Conservation (phyloP, 805 yeast species). For the Candida taoyuanica region DNA sequence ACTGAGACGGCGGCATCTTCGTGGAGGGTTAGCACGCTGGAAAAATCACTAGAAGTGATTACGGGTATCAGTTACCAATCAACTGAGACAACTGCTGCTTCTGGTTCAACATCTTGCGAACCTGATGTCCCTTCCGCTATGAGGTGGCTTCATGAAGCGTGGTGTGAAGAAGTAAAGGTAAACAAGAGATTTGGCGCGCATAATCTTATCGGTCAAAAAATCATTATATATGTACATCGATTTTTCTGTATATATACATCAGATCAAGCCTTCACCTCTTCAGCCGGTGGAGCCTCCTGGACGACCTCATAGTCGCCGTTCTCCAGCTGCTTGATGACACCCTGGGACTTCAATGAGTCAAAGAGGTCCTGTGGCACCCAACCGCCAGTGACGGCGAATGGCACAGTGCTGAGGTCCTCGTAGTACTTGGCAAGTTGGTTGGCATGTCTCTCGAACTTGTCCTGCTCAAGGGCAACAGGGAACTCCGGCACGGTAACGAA, state of each 20-base stretch:
- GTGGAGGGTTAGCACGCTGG: no score
- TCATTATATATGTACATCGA: slow-evolving; percentile 1
- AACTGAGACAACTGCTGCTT: no score
- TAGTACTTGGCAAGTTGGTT: slow-evolving; percentile 62
- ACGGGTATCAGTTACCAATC: no score
- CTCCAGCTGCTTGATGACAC: slow-evolving; percentile 57
- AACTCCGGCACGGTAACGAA: slow-evolving; percentile 46
- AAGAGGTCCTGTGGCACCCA: slow-evolving; percentile 97
- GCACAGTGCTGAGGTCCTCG: slow-evolving; percentile 58
- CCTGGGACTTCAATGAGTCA: slow-evolving; percentile 60
- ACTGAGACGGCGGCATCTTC: no score
- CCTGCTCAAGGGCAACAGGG: slow-evolving; percentile 60
- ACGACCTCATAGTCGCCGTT: slow-evolving; percentile 47
- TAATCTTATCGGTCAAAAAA: no score
- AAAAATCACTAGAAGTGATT: no score
- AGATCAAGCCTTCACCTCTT: background rate
- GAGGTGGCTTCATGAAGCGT: no score
- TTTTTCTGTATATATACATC: background rate
- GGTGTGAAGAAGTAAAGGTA: no score
- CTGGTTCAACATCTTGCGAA: no score
- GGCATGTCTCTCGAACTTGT: slow-evolving; percentile 54
- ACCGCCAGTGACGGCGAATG: slow-evolving; percentile 87
- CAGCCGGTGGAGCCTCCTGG: slow-evolving; percentile 13
- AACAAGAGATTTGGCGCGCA: no score
- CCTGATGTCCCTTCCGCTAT: no score